phyloP scores from a whole-genome alignment of 257 asterid species.

The Jacaranda copaia region DNA sequence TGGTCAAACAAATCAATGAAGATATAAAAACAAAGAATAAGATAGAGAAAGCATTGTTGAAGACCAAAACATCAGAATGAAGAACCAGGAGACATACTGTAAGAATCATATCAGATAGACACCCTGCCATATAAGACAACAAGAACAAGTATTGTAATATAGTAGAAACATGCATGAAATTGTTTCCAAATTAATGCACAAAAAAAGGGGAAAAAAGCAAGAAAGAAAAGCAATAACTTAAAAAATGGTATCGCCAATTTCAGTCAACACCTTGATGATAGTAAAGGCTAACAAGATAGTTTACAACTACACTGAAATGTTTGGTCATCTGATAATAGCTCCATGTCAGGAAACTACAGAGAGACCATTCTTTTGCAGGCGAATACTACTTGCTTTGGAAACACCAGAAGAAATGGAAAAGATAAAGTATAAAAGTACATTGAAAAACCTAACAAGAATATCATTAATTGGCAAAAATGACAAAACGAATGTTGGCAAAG shows the following conservation, averaged over 20 bases:
- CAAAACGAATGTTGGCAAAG: not conserved
- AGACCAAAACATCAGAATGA: not conserved
- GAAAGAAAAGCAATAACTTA: too few species aligned
- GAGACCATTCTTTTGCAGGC: not conserved
- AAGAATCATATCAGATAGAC: not conserved
- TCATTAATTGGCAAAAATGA: not conserved
- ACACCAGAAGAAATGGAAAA: not conserved
- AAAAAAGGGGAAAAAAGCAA: too few species aligned
- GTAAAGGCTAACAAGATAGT: not conserved
- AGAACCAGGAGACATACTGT: too few species aligned
- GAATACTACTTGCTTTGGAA: not conserved
- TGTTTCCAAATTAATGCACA: not conserved
- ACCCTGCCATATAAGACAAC: not conserved
- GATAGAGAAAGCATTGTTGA: not conserved
- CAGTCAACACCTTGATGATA: not conserved
- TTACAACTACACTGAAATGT: not conserved
- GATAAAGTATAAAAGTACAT: not conserved
- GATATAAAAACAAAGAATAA: not conserved
- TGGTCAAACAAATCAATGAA: not conserved
- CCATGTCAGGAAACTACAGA: not conserved
- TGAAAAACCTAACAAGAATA: not conserved
- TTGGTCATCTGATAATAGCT: not conserved
- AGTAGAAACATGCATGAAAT: not conserved
- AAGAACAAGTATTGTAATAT: not conserved
- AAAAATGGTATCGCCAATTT: not conserved